Evolutionary conservation across 164 flowering plant species (phyloP), one percentile per base, ranked within the genome.

Genomic region (Buxus sempervirens): DNA sequence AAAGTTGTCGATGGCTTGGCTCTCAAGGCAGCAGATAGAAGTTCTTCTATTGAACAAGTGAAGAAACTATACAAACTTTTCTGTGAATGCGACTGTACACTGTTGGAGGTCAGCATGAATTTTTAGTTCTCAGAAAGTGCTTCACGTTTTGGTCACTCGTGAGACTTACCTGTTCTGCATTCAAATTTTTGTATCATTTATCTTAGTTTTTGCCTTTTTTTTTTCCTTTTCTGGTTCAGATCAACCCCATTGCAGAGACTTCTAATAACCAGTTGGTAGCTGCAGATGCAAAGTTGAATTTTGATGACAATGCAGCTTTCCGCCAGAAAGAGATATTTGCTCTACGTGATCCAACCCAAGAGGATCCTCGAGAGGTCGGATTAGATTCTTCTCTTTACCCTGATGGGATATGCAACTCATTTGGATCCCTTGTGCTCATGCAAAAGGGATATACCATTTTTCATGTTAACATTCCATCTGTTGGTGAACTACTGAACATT

Each of bases 1-100:
- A 90, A 90, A 82, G 98, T 95, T 73, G 99, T 95, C 4, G 99
- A 95, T 83, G 99, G 99, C 62, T 82, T 95, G 78, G 90, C 91
- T 66, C 93, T 86, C 58, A 87, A 79, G 74, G 88, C 66, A 7
- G 93, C 95, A 57, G 96, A 90, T 72, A 85, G 81, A 82, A 80
- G 82, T 55, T 82, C 80, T 60, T 78, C 91, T 26, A 90, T 92
- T 42, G 98, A 95, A 75, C 99, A 95, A 92, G 95, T 95, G 85
- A 95, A 95, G 81, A 92, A 90, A 78, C 78, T 95, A 21, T 95
- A 95, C 71, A 77, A 82, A 41, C 93, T 95, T 45, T 95, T 95
- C 75, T 81, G 93, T 67, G 84, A 88, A 73, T 61, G 79, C 76
- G 99, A 95, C 76, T 95, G 99, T 88, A 95, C 98, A 26, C 38